Conservation (phyloP, 257 asterid species). For the Fraxinus cuspidata region DNA sequence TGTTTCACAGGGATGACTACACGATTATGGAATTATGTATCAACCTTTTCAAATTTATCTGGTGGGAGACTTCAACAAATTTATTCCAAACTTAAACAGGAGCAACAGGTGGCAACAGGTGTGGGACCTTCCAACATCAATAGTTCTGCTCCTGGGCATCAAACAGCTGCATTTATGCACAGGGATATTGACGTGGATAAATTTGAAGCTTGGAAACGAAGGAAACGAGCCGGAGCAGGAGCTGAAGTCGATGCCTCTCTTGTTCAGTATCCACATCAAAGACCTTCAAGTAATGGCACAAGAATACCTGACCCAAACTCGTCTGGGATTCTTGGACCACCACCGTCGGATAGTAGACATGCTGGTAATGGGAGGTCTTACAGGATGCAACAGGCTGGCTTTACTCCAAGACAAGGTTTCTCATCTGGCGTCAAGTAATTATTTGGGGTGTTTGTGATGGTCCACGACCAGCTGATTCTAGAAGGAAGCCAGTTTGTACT, state of each 20-base stretch:
- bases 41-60: conserved; percentile 80
- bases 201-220: conserved; percentile 96
- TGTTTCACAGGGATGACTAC: conserved; percentile 74
- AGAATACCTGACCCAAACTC: conserved; percentile 66
- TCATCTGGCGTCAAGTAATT: conserved; percentile 62
- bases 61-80: conserved; percentile 94
- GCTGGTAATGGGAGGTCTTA: conserved; percentile 71
- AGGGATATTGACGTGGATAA: conserved; percentile 79
- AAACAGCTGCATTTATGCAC: conserved; percentile 43
- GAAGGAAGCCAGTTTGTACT: conserved; percentile 28
- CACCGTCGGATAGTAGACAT: conserved; percentile 72
- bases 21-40: conserved; percentile 91
- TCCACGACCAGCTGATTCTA: conserved; percentile 28
- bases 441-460: conserved; percentile 13
- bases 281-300: conserved; percentile 54
- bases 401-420: conserved; percentile 67
- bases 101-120: conserved; percentile 61
- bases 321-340: conserved; percentile 92
- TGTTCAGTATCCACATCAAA: conserved; percentile 55
- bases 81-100: conserved; percentile 79
- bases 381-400: conserved; percentile 56
- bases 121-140: conserved; percentile 68
- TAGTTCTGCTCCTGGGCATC: conserved; percentile 57
- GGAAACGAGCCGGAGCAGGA: conserved; percentile 68
- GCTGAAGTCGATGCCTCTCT: conserved; percentile 53